Conservation (phyloP, 2,329 filamentous ascomycete genomes). For the Parastagonospora nodorum region DNA sequence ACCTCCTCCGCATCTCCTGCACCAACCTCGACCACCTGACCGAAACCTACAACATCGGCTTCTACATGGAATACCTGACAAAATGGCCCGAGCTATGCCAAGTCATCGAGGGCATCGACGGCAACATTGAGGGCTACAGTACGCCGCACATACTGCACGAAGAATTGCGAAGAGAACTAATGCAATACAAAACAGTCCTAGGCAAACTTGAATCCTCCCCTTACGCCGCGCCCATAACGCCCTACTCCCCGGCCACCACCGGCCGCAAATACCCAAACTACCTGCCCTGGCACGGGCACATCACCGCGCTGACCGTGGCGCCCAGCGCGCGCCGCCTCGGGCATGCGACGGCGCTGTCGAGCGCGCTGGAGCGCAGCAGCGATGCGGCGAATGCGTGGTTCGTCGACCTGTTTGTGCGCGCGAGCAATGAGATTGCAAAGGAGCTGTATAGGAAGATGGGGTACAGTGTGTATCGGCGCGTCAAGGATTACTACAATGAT, state of each 20-base stretch:
- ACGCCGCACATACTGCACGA: conserved; percentile 43
- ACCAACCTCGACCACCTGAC: conserved; percentile 96
- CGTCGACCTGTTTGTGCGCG: conserved; percentile 90
- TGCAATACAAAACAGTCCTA: conserved; percentile 70
- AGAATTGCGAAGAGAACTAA: not conserved
- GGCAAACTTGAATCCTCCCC: conserved; percentile 85
- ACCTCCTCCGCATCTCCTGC: conserved; percentile 87
- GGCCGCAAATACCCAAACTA: conserved; percentile 64
- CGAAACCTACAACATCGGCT: conserved; percentile 95
- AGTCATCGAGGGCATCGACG: conserved; percentile 82
- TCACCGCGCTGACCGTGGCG: conserved; percentile 91
- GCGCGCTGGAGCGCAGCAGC: conserved; percentile 79
- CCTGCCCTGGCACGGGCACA: conserved; percentile 99
- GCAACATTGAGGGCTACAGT: conserved; percentile 96
- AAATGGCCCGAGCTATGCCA: conserved; percentile 96
- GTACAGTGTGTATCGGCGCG: conserved; percentile 84
- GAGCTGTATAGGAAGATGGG: conserved; percentile 88
- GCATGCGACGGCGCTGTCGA: conserved; percentile 81
- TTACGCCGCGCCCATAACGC: conserved; percentile 75
- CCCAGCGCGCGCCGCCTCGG: conserved; percentile 84
- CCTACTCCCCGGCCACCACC: conserved; percentile 64
- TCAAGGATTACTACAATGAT: conserved; percentile 92
- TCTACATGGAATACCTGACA: conserved; percentile 94
- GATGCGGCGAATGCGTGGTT: conserved; percentile 90
- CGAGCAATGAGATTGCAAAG: conserved; percentile 86